A percentile compares a stretch with the other conserved stretches of the same genome.
phyloP scores from a whole-genome alignment of 768 basidiomycete species.

The Pleurotus platypus region DNA sequence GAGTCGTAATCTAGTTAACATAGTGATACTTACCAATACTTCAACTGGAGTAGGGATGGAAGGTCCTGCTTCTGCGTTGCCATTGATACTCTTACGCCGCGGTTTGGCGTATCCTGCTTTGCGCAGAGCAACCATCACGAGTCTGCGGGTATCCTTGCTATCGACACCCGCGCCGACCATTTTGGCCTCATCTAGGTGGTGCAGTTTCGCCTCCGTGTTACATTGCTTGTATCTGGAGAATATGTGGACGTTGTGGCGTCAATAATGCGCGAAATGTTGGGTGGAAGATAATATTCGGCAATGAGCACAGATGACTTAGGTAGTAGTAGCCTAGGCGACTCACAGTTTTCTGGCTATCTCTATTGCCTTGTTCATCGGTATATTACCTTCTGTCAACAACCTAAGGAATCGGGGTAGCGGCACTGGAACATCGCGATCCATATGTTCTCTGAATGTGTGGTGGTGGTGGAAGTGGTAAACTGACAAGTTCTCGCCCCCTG shows the following conservation, averaged over 20 bases:
- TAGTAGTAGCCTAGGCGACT: slow-evolving; percentile 11
- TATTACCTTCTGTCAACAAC: slow-evolving; percentile 51
- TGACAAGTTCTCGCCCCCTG: neutral
- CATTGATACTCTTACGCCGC: slow-evolving; percentile 1
- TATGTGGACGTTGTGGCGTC: too few relatives aligned
- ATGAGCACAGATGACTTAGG: neutral
- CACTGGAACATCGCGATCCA: slow-evolving; percentile 40
- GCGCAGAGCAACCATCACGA: slow-evolving; percentile 53
- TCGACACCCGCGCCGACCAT: slow-evolving; percentile 56
- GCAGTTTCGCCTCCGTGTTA: slow-evolving; percentile 57
- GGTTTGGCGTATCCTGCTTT: slow-evolving; percentile 55
- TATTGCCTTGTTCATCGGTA: slow-evolving; percentile 68
- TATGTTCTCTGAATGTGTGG: neutral
- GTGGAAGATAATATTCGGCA: neutral
- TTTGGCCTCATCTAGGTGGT: slow-evolving; percentile 54
- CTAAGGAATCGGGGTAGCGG: slow-evolving; percentile 66
- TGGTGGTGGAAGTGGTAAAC: neutral
- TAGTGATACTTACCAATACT: slow-evolving; percentile 21
- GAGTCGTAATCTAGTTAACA: neutral
- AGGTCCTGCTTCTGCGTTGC: slow-evolving; percentile 14
- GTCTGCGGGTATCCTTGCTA: slow-evolving; percentile 62
- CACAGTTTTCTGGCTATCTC: slow-evolving; percentile 67
- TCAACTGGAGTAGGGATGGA: slow-evolving; percentile 22
- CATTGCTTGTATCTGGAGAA: slow-evolving; percentile 64
- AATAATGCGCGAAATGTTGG: neutral